Percentiles rank a stretch among this genome's conserved stretches.
Evolutionary conservation across 768 basidiomycete genomes (phyloP).

Genomic region (Podaxis sp.): DNA sequence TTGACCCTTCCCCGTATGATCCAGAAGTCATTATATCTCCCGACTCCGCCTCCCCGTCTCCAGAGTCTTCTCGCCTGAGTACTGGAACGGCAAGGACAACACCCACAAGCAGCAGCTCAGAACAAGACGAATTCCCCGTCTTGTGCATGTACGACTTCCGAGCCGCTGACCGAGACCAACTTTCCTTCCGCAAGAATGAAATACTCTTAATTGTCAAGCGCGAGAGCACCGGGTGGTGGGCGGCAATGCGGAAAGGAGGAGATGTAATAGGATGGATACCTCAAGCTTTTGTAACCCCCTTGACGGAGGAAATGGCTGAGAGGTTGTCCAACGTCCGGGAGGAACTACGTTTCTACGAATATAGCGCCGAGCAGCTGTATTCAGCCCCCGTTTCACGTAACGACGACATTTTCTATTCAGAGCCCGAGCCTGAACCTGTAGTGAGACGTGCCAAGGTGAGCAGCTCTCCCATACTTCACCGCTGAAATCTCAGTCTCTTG

Average conservation of each 20-base stretch:
- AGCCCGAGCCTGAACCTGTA: slow-evolving; percentile 16
- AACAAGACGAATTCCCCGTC: slow-evolving; percentile 46
- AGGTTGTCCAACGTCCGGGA: slow-evolving; percentile 41
- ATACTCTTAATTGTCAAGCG: slow-evolving; percentile 65
- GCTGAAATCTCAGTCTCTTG: neutral
- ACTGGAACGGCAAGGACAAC: slow-evolving; percentile 23
- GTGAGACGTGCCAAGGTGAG: slow-evolving; percentile 6
- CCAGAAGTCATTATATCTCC: slow-evolving; percentile 25
- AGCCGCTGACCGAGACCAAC: slow-evolving; percentile 57
- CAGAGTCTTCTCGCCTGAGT: slow-evolving; percentile 28
- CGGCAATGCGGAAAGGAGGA: slow-evolving; percentile 57
- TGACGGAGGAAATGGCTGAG: slow-evolving; percentile 51
- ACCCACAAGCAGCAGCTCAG: slow-evolving; percentile 27
- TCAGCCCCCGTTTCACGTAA: slow-evolving; percentile 33
- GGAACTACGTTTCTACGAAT: slow-evolving; percentile 45
- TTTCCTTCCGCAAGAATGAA: slow-evolving; percentile 65
- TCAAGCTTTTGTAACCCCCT: slow-evolving; percentile 59
- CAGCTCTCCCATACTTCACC: neutral
- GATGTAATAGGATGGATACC: slow-evolving; percentile 74
- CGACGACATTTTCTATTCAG: slow-evolving; percentile 25
- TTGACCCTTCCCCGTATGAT: slow-evolving; percentile 32
- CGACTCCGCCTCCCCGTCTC: slow-evolving; percentile 30
- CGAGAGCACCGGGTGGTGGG: slow-evolving; percentile 82
- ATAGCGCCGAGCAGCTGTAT: slow-evolving; percentile 45
- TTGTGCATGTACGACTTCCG: slow-evolving; percentile 69